These are phyloP conservation scores for Daedaleopsis nitida DNA, from an alignment of 768 basidiomycete species.

Conservation along the genomic window DNA sequence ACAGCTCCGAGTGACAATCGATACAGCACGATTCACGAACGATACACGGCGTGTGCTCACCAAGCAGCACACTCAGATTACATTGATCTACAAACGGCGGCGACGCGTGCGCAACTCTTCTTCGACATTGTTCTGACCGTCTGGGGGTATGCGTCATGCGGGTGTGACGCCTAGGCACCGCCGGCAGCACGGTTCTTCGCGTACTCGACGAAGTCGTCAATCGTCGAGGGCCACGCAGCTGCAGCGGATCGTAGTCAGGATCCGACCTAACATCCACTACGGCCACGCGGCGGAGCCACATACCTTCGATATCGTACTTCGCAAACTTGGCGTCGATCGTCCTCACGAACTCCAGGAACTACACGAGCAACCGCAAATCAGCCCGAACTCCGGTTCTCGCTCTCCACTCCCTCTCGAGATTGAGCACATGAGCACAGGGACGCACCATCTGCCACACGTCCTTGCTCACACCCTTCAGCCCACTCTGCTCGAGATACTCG, in stretches of 20 bases:
- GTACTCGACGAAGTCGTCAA: constrained; percentile 81
- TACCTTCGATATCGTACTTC: constrained; percentile 79
- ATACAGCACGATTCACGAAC: no score
- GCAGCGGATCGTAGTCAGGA: constrained; percentile 4
- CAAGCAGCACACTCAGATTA: no score
- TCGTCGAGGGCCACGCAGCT: constrained; percentile 88
- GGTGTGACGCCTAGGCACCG: no score
- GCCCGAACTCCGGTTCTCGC: background rate
- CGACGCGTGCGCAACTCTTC: no score
- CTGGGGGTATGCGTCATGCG: no score
- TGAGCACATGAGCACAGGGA: constrained; percentile 5
- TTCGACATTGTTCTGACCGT: no score
- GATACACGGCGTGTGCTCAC: no score
- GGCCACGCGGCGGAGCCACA: constrained; percentile 13
- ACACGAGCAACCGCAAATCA: background rate
- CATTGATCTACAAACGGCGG: no score
- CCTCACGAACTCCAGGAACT: constrained; percentile 83
- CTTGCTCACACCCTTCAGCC: constrained; percentile 78
- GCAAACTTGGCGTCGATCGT: constrained; percentile 71
- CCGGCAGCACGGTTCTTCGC: constrained; percentile 39
- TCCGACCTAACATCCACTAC: background rate
- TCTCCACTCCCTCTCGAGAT: no score
- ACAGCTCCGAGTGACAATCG: no score
- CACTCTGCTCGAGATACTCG: constrained; percentile 68
- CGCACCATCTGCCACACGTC: constrained; percentile 89